Evolutionary conservation across 768 basidiomycete genomes (phyloP).

Genomic region (Dictyophora rubrovolvata): DNA sequence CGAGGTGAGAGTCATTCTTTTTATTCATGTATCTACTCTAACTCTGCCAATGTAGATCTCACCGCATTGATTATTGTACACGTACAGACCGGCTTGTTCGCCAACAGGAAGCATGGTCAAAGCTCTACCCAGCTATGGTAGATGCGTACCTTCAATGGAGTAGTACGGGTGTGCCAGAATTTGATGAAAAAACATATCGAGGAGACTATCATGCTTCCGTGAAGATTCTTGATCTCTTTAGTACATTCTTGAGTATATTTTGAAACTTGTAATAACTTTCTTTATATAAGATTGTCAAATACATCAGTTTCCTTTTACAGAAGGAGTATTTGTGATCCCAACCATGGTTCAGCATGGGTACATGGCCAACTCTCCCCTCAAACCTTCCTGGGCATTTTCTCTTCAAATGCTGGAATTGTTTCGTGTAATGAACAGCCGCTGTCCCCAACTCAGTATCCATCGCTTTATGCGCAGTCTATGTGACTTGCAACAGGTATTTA

Average conservation of each 20-base stretch:
- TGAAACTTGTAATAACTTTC: too few species aligned
- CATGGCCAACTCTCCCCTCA: background rate
- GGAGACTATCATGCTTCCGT: too few species aligned
- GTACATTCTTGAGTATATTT: too few species aligned
- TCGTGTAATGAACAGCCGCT: background rate
- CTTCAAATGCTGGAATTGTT: conserved; percentile 12
- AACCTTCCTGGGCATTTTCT: conserved; percentile 11
- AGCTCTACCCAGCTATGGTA: background rate
- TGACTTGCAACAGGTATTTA: conserved; percentile 16
- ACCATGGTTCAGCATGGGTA: background rate
- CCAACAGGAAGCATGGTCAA: background rate
- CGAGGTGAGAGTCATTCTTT: background rate
- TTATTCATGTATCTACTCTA: background rate
- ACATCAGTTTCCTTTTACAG: background rate
- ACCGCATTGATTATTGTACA: background rate
- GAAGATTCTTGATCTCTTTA: too few species aligned
- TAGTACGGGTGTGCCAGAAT: background rate
- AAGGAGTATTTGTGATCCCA: background rate
- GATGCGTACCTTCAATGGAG: background rate
- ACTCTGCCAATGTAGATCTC: background rate
- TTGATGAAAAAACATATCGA: background rate
- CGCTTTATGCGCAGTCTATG: conserved; percentile 20
- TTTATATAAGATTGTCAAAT: background rate
- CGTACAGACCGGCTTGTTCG: background rate
- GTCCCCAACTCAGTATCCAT: conserved; percentile 20